Conservation (phyloP, 2,329 filamentous ascomycete species). For the Alternaria consortialis region DNA sequence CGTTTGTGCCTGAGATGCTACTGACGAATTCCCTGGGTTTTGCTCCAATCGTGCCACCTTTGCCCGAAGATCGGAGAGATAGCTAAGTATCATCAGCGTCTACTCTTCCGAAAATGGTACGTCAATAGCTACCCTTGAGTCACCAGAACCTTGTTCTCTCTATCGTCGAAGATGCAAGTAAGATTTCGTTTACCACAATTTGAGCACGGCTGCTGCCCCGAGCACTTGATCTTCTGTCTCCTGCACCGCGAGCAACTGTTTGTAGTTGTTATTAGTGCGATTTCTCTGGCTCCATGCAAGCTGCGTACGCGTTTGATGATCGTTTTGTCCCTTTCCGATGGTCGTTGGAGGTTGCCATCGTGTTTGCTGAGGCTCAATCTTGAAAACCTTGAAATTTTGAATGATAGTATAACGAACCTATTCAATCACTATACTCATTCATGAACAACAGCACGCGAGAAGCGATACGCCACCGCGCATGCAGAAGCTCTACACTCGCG, state of each 20-base stretch:
- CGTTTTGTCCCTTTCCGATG: slow-evolving; percentile 36
- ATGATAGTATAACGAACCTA: background rate
- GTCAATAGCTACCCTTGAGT: slow-evolving; percentile 33
- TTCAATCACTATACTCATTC: background rate
- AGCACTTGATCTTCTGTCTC: slow-evolving; percentile 46
- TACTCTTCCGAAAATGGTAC: background rate
- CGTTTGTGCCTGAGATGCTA: background rate
- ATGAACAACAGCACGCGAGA: background rate
- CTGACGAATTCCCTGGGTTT: slow-evolving; percentile 1
- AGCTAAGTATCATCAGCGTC: slow-evolving; percentile 21
- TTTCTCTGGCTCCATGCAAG: background rate
- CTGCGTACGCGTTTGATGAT: slow-evolving; percentile 34
- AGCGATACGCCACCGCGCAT: background rate
- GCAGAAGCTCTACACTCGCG: background rate
- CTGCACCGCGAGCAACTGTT: slow-evolving; percentile 41
- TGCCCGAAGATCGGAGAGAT: slow-evolving; percentile 37
- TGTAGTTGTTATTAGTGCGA: slow-evolving; percentile 3
- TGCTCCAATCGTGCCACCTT: slow-evolving; percentile 33
- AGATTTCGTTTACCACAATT: slow-evolving; percentile 40
- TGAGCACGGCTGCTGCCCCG: slow-evolving; percentile 41
- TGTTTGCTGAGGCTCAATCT: background rate
- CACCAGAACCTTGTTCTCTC: slow-evolving; percentile 44
- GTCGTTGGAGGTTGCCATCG: slow-evolving; percentile 34
- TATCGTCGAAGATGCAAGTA: slow-evolving; percentile 41
- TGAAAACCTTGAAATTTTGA: background rate